Evolutionary conservation across 2,329 filamentous ascomycete species (phyloP), one percentile per base, ranked within the genome.

Genomic region (Sporothrix curviconia): DNA sequence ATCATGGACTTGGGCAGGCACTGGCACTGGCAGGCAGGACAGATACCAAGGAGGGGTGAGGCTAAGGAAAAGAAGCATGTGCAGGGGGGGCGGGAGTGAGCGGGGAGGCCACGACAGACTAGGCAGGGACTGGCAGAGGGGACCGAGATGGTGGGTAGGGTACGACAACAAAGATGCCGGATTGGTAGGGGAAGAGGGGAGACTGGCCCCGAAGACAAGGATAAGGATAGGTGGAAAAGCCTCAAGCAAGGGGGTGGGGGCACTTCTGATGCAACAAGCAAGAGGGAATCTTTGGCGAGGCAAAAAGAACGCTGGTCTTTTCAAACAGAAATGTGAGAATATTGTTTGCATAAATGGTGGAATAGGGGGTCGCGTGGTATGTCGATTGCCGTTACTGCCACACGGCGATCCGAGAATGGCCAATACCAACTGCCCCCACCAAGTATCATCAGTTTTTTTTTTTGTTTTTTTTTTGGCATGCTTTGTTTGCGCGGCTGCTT

Each of bases 21-120:
- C n/a, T n/a, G n/a, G 28, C 19, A 47, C 37, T n/a, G 43, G 34
- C 25, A 49, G 22, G 25, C 17, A 7, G 17, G 39, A 43, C 30
- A n/a, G 11, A 32, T 11, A 32, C 28, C 17, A 39, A 39, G 52
- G 28, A 47, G 52, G 40, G 42, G 25, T 30, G 25, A 47, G 30
- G 28, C 32, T n/a, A n/a, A 40, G 25, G 42, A 15, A 49, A 56
- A 24, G 32, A 32, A 56, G 28, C 24, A 40, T 42, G 43, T 30
- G 24, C 42, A 43, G 50, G 56, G 56, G 49, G 17, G 56, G 42
- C 49, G 56, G 50, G 49, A 55, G 37, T 39, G 40, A 39, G 44
- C 24, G 50, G 42, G 44, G n/a, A 37, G 50, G 19, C 28, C 25
- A 32, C 22, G 17, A 39, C 36, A 54, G 40, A 53, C 56, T 58